Percentiles rank a stretch among this genome's conserved stretches.
Evolutionary conservation across 768 basidiomycete genomes (phyloP).

Genomic region (Hericium erinaceus): DNA sequence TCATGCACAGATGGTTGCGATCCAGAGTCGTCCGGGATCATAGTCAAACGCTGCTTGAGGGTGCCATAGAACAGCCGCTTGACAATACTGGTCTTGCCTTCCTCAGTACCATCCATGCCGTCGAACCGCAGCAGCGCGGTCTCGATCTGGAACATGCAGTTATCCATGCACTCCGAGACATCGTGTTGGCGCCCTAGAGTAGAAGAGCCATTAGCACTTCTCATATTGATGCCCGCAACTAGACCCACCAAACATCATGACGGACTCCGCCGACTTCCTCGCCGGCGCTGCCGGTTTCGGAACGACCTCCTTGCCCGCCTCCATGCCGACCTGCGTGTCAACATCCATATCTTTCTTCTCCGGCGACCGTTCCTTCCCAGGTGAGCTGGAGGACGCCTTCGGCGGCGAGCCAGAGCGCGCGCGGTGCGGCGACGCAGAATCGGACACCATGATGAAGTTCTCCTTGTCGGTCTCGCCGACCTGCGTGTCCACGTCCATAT

Average conservation of each 20-base stretch:
- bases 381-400: not conserved
- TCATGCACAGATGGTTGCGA: constrained; percentile 51
- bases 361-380: constrained; percentile 22
- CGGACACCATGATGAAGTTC: constrained; percentile 32
- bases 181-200: constrained; percentile 90
- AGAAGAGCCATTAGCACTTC: not conserved
- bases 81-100: constrained; percentile 67
- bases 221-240: not conserved
- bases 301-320: constrained; percentile 15
- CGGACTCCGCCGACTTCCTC: constrained; percentile 51
- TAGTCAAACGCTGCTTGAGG: constrained; percentile 50
- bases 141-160: constrained; percentile 98
- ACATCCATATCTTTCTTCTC: constrained; percentile 12
- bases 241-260: constrained; percentile 82
- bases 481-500: constrained; percentile 15
- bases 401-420: constrained; percentile 2
- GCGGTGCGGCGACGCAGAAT: constrained; percentile 18
- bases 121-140: constrained; percentile 77
- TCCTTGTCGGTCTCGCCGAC: constrained; percentile 29
- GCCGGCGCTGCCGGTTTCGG: constrained; percentile 45
- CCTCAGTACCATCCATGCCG: constrained; percentile 33
- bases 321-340: constrained; percentile 10
- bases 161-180: constrained; percentile 98
- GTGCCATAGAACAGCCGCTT: constrained; percentile 89
- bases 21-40: constrained; percentile 27